phyloP scores from a whole-genome alignment of 2,329 filamentous ascomycete genomes.

The Colletotrichum paranaense region DNA sequence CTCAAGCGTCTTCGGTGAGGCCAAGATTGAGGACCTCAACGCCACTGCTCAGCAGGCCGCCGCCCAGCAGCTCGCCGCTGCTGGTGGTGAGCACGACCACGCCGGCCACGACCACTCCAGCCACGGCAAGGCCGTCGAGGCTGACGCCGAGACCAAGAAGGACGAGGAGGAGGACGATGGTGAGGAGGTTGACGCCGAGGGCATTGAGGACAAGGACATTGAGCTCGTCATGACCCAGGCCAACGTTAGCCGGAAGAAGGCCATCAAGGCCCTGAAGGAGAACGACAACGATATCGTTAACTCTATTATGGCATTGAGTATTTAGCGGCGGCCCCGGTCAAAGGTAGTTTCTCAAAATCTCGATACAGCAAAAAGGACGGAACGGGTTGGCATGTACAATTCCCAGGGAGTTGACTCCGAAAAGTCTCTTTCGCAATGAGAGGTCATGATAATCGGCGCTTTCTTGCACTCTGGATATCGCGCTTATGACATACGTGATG shows the following conservation, averaged over 20 bases:
- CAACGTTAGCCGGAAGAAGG: conserved; percentile 96
- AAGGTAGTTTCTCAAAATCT: conserved; percentile 28
- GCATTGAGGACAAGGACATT: conserved; percentile 98
- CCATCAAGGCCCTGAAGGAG: conserved; percentile 97
- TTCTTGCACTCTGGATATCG: neutral
- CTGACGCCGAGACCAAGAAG: conserved; percentile 74
- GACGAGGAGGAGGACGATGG: conserved; percentile 90
- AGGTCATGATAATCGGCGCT: conserved; percentile 32
- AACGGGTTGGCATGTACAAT: conserved; percentile 41
- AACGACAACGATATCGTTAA: conserved; percentile 99
- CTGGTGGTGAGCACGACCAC: conserved; percentile 72
- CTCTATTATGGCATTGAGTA: conserved; percentile 98
- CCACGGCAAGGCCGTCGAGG: conserved; percentile 70
- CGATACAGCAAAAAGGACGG: conserved; percentile 37
- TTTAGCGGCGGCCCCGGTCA: conserved; percentile 59
- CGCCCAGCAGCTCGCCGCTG: conserved; percentile 91
- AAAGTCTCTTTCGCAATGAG: conserved; percentile 34
- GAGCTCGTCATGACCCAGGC: conserved; percentile 99
- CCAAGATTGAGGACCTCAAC: conserved; percentile 99
- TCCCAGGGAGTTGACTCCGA: conserved; percentile 35
- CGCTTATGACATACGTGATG: neutral
- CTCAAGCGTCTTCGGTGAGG: conserved; percentile 92
- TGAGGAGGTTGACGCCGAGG: conserved; percentile 94
- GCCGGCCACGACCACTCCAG: conserved; percentile 79
- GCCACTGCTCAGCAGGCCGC: conserved; percentile 96